Base-by-base conservation (phyloP, 2,329 filamentous ascomycete species). In the Monilinia vaccinii-corymbosi region DNA sequence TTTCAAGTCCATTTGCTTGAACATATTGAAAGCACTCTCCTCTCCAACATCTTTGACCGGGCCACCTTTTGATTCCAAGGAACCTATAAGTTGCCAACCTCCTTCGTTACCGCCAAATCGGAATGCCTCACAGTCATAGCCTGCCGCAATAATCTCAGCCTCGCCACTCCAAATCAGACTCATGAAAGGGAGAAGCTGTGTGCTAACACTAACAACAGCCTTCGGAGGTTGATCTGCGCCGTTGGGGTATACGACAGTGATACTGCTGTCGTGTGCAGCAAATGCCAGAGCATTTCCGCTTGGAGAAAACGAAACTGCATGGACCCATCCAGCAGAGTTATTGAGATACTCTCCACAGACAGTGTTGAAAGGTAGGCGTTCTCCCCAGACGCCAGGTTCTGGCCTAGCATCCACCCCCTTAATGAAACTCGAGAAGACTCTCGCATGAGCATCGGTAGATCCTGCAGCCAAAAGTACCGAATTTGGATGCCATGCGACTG, bases 1-100 rank as follows among this genome's bases (percentile, higher is more conserved):
- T 81, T 94, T 96, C 66, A 99, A 81, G 75, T 99, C 94, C 94
- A 99, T 97, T 78, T 97, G 92, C 70, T 86, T 85, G 78, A 99
- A 99, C 91, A 97, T 96, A 75, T 97, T 96, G 73, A 97, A 78
- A 28, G 94, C 94, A 65, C 89, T 94, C 74, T 97, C 94, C 75
- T 97, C 94, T 36, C 88, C 82, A 59, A 83, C 82, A 61, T 81
- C 85, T 2, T 75, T 77, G 46, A 63, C 44, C 50, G 70, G 60
- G 58, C 67, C 58, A 52, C 70, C 63, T 64, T 82, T 79, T 75
- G 92, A 91, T 76, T 97, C 92, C 63, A 97, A 77, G 4, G 89
- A 87, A 36, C 91, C 92, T 40, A 81, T 83, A 42, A 97, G 78
- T 71, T 91, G 82, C 94, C 94, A 99, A 47, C 93, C 92, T 38